Percentiles rank a stretch among this genome's conserved stretches.
These are phyloP conservation scores for Vaccinium macrocarpon DNA, from an alignment of 148 eudicot species.

Conservation along the genomic window DNA sequence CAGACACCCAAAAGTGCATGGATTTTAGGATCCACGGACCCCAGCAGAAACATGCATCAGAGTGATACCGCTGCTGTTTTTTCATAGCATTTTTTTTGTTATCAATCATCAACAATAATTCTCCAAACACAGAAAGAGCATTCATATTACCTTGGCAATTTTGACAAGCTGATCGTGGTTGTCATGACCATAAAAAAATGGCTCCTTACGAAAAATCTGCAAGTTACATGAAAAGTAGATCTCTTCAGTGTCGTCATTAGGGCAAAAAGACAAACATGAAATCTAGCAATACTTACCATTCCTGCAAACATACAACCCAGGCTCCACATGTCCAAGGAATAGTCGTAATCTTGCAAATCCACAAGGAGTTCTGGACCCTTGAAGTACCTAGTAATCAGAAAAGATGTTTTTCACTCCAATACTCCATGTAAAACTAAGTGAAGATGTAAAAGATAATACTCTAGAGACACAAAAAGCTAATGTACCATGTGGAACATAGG, in stretches of 20 bases:
- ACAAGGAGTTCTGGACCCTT: slow-evolving; percentile 45
- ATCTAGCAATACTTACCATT: slow-evolving; percentile 25
- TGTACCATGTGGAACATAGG: background rate
- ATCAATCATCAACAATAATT: background rate
- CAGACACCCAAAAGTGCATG: background rate
- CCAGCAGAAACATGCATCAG: background rate
- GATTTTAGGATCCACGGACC: background rate
- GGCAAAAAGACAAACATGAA: background rate
- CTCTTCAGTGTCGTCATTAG: background rate
- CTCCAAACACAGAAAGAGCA: background rate
- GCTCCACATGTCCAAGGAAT: slow-evolving; percentile 46
- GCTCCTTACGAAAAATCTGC: slow-evolving; percentile 46
- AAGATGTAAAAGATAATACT: background rate
- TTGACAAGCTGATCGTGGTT: slow-evolving; percentile 45
- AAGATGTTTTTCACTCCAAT: background rate
- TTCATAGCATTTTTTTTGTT: background rate
- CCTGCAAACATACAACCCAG: slow-evolving; percentile 49
- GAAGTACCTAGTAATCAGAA: slow-evolving; percentile 25
- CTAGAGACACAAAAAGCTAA: background rate
- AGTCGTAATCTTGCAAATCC: slow-evolving; percentile 44
- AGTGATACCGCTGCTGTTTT: background rate
- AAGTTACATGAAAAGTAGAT: slow-evolving; percentile 4
- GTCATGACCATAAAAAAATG: slow-evolving; percentile 44
- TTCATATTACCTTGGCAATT: slow-evolving; percentile 34
- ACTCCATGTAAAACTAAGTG: background rate